Base-by-base conservation (phyloP, 164 flowering plant species). In the Santalum album region DNA sequence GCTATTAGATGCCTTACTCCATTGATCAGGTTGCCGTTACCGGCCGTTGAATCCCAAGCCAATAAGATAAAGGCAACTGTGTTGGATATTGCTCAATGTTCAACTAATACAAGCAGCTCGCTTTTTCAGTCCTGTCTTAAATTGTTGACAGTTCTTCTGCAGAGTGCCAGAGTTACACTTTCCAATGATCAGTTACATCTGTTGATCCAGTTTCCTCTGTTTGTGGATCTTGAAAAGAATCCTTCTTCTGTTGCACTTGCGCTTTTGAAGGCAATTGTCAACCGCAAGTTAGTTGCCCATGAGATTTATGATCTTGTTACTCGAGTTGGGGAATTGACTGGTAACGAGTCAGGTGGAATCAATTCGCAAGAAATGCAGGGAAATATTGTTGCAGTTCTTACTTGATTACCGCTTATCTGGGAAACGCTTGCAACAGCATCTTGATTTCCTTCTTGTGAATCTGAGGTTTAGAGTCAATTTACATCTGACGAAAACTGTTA, bases 281-380 rank as follows among this genome's bases (percentile, higher is more conserved):
- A 69, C 5, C 73, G 84, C 40, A 85, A 74, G 68, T 62, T 87
- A 43, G 87, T 87, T 36, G 95, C 74, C 40, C 85, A 52, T 48
- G 96, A 92, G 76, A 84, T 94, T 46, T 94, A 90, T 75, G 97
- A 90, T 73, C n/a, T 87, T 55, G 83, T 68, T n/a, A 64, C 64
- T 50, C 70, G 55, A 52, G 86, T 81, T 57, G 76, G 78, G 57
- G 81, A 82, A 24, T 57, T 90, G 80, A 89, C n/a, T 90, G 90
- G 87, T 92, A 10, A 86, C 76, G 23, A 92, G 83, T 70, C 95
- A 85, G 62, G 61, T 42, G 10, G 95, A 82, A 59, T 57, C 77
- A 19, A 74, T 92, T 58, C 81, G 96, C 26, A 80, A 79, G 67
- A 82, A 78, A 60, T 80, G 92, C 60, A 79, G 96, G 62, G 63